Base-by-base conservation (phyloP, 2,329 filamentous ascomycete species). In the Xylariaceae sp. region DNA sequence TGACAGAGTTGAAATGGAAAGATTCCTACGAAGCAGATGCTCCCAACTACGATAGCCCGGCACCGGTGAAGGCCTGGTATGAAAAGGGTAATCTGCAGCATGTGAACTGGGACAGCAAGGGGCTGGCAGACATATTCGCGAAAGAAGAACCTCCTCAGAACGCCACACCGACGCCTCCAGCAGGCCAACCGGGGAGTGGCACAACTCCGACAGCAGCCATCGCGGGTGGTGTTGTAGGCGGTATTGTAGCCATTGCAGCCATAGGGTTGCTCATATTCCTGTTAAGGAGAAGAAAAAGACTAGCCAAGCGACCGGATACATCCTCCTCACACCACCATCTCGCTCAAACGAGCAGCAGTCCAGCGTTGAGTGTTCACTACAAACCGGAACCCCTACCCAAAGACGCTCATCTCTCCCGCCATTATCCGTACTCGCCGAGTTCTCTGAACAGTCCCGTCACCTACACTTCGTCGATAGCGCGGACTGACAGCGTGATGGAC, bases 1-100 rank as follows among this genome's bases (percentile, higher is more conserved):
- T 78, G 72, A 72, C 70, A 2, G 65, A 67, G 13, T 63, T 76
- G 62, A 50, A 59, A 6, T 77, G 75, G 74, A 66, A 55, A 3
- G 61, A 70, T 51, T 60, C 65, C 1, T 77, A 74, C 59, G 67
- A 76, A 30, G 68, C 74, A 0, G 57, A 70, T 5, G 74, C 72
- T 3, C 61, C 55, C 1, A 56, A 62, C n/a, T 77, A 77, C 55
- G 68, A 74, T 51, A 71, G 66, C 23, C 72, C 73, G 5, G 58
- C 61, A 0, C 61, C 66, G 0, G 68, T 76, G 10, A 64, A 67
- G 59, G 57, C 71, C 9, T 76, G 73, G 71, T 76, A 76, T 54
- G 34, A 52, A 13, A 61, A 65, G 30, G 72, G 71, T 18, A 68
- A 67, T 0, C 64, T 73, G 53, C 58, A 63, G 2, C 58, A 62